Evolutionary conservation across 2,329 filamentous ascomycete genomes (phyloP).

Genomic region (Lasiodiplodia sp.): DNA sequence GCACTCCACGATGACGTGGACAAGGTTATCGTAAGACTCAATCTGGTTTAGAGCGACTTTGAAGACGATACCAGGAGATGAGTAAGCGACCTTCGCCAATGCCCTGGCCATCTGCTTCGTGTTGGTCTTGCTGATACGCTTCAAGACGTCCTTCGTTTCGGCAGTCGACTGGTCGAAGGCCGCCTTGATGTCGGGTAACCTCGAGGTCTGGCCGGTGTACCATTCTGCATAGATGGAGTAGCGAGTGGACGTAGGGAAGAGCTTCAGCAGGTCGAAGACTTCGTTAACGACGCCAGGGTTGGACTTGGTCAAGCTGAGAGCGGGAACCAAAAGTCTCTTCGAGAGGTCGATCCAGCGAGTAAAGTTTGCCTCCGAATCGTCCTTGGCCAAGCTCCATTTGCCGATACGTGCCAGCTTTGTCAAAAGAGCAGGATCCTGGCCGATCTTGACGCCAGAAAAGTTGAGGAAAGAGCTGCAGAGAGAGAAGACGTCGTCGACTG

Average conservation of each 20-base stretch:
- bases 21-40: slow-evolving; percentile 92
- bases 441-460: slow-evolving; percentile 86
- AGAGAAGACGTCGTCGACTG: slow-evolving; percentile 86
- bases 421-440: slow-evolving; percentile 78
- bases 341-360: slow-evolving; percentile 85
- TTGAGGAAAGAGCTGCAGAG: slow-evolving; percentile 86
- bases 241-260: slow-evolving; percentile 77
- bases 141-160: slow-evolving; percentile 86
- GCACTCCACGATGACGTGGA: slow-evolving; percentile 93
- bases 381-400: slow-evolving; percentile 73
- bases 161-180: slow-evolving; percentile 79
- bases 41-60: slow-evolving; percentile 87
- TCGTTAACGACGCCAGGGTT: slow-evolving; percentile 88
- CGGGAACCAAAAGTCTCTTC: slow-evolving; percentile 83
- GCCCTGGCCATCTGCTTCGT: slow-evolving; percentile 84
- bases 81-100: slow-evolving; percentile 89
- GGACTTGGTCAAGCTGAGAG: slow-evolving; percentile 82
- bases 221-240: slow-evolving; percentile 95
- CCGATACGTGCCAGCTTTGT: slow-evolving; percentile 88
- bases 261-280: slow-evolving; percentile 81
- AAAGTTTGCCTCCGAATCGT: slow-evolving; percentile 73
- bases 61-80: slow-evolving; percentile 91
- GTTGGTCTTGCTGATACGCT: slow-evolving; percentile 88
- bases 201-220: slow-evolving; percentile 80
- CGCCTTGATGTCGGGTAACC: slow-evolving; percentile 76